Conservation (phyloP, 768 basidiomycete species). For the Boletus coccyginus region DNA sequence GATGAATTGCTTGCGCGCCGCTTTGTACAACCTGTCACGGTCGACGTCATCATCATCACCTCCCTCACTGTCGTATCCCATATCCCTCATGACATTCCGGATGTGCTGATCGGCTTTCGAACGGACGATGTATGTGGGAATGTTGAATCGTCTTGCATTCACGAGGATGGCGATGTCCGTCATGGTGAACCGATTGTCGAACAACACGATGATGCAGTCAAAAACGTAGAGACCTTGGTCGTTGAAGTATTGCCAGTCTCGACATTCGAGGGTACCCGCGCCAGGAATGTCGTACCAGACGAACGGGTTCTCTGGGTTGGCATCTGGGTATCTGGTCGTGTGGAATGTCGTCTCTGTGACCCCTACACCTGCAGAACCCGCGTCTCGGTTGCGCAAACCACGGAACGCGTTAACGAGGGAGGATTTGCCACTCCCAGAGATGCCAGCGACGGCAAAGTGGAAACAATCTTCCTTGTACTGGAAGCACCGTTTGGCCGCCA, state of each 20-base stretch:
- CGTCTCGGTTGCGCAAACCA: conserved; percentile 23
- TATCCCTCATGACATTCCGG: conserved; percentile 16
- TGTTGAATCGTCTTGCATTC: conserved; percentile 13
- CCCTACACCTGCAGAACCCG: conserved; percentile 15
- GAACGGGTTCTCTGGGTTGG: conserved; percentile 11
- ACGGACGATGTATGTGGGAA: conserved; percentile 22
- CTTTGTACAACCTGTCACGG: conserved; percentile 8
- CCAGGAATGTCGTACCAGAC: conserved; percentile 26
- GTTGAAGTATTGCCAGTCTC: conserved; percentile 24
- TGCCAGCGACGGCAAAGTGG: conserved; percentile 35
- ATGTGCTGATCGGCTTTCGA: conserved; percentile 25
- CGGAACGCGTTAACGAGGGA: conserved; percentile 38
- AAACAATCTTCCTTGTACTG: conserved; percentile 27
- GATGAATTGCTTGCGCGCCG: conserved; percentile 15
- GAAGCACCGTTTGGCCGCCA: conserved; percentile 15
- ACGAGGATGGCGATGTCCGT: conserved; percentile 20
- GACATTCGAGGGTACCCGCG: conserved; percentile 17
- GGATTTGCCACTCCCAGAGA: conserved; percentile 37
- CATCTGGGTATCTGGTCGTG: conserved; percentile 14
- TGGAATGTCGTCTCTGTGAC: conserved; percentile 17
- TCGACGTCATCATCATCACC: conserved; percentile 9
- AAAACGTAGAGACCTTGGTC: conserved; percentile 25
- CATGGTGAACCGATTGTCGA: conserved; percentile 23
- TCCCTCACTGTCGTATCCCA: conserved; percentile 19
- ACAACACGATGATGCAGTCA: conserved; percentile 21